These are phyloP conservation scores for Macrophomina pseudophaseolina DNA, from an alignment of 2,329 filamentous ascomycete genomes.

Conservation along the genomic window DNA sequence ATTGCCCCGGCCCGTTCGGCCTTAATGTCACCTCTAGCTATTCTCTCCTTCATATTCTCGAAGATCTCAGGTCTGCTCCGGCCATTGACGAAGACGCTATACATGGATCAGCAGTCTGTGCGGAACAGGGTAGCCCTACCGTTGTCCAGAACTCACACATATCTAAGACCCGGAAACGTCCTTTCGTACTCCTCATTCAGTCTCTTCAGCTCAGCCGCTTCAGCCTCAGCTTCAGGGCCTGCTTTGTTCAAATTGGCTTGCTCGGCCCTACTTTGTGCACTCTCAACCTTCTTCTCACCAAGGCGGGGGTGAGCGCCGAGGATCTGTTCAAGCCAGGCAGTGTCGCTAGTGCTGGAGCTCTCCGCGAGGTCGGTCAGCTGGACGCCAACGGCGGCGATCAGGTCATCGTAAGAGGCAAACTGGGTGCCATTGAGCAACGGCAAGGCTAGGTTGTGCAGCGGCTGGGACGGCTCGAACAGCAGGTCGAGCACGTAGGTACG, in stretches of 20 bases:
- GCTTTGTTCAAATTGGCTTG: constrained; percentile 69
- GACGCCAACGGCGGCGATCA: constrained; percentile 70
- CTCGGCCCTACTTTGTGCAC: constrained; percentile 78
- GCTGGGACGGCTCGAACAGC: constrained; percentile 81
- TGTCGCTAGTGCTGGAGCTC: constrained; percentile 50
- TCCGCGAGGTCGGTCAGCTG: constrained; percentile 58
- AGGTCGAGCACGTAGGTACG: constrained; percentile 70
- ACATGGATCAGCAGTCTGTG: background rate
- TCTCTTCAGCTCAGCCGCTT: constrained; percentile 60
- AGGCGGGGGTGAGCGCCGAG: constrained; percentile 83
- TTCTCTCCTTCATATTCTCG: constrained; percentile 78
- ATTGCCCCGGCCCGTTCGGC: constrained; percentile 76
- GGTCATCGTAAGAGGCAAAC: constrained; percentile 70
- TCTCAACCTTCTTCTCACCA: constrained; percentile 81
- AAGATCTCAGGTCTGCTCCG: constrained; percentile 75
- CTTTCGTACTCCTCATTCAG: constrained; percentile 81
- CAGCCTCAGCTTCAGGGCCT: constrained; percentile 56
- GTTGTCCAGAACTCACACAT: constrained; percentile 64
- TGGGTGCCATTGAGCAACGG: constrained; percentile 64
- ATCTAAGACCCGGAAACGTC: constrained; percentile 80
- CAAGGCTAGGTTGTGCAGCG: constrained; percentile 73
- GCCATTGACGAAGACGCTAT: constrained; percentile 83
- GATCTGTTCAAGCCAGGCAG: constrained; percentile 69
- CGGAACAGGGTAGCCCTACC: background rate
- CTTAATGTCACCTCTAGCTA: constrained; percentile 68